phyloP scores from a whole-genome alignment of 441 rosid species.

The Bocquillonia castaneifolia region DNA sequence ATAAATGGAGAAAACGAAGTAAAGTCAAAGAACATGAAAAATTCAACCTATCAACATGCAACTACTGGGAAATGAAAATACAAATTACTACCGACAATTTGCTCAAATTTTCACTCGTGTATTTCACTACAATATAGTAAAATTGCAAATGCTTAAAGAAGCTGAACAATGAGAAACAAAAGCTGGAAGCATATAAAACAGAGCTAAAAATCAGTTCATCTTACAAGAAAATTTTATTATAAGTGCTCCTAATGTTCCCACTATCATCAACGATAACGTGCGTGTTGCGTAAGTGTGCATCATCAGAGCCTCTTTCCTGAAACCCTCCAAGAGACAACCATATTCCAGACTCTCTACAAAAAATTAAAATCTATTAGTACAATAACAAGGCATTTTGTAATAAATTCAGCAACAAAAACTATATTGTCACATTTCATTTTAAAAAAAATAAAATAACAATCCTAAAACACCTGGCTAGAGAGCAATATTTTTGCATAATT shows the following conservation, averaged over 20 bases:
- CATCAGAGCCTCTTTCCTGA: conserved; percentile 77
- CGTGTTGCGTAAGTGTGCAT: conserved; percentile 65
- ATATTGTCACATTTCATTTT: not conserved
- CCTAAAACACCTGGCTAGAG: conserved; percentile 67
- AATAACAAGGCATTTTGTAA: too few relatives aligned
- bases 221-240: conserved; percentile 80
- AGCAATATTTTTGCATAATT: conserved; percentile 71
- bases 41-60: not conserved
- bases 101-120: not conserved
- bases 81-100: not conserved
- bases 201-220: conserved; percentile 13
- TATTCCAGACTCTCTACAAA: conserved; percentile 56
- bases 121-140: not conserved
- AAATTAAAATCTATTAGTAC: not conserved
- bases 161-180: not conserved
- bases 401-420: not conserved
- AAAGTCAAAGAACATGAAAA: not conserved
- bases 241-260: conserved; percentile 68
- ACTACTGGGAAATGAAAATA: not conserved
- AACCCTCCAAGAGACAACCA: conserved; percentile 97
- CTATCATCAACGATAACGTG: conserved; percentile 76
- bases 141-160: not conserved
- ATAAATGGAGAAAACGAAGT: not conserved
- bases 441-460: too few relatives aligned
- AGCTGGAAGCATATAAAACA: not conserved